phyloP scores from a whole-genome alignment of 371 early-diverging fungal species.

The Mortierella sp. region DNA sequence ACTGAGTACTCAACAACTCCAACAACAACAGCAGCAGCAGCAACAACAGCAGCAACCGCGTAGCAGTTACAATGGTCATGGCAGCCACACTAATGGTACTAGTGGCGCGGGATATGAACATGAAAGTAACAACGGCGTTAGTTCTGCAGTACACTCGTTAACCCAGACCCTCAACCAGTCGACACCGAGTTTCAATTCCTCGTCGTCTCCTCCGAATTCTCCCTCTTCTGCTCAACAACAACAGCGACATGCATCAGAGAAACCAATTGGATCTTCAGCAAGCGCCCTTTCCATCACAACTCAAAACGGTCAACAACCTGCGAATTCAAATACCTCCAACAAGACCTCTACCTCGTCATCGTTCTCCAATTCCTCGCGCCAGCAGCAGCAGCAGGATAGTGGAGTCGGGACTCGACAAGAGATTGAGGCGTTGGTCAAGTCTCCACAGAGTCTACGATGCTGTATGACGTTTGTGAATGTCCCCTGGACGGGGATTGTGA shows the following conservation, averaged over 20 bases:
- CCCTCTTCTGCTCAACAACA: slow-evolving; percentile 11
- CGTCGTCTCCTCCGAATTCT: slow-evolving; percentile 4
- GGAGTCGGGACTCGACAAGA: slow-evolving; percentile 57
- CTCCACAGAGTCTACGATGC: slow-evolving; percentile 71
- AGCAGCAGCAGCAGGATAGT: not conserved
- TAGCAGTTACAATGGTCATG: too few species aligned
- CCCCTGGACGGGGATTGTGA: slow-evolving; percentile 78
- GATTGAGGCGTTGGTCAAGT: slow-evolving; percentile 59
- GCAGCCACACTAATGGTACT: not conserved
- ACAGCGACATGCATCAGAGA: not conserved
- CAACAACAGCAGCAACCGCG: not conserved
- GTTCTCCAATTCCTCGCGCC: not conserved
- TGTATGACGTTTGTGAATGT: slow-evolving; percentile 90
- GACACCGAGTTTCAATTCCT: slow-evolving; percentile 3
- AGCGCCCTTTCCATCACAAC: not conserved
- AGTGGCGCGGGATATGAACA: not conserved
- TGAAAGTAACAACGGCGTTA: not conserved
- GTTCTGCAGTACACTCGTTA: slow-evolving; percentile 2
- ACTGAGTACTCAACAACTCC: not conserved
- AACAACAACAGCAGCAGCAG: not conserved
- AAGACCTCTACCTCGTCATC: not conserved
- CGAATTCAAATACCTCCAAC: not conserved
- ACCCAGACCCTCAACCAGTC: slow-evolving; percentile 10
- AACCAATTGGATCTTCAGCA: not conserved
- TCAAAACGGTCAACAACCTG: not conserved